Percentiles rank a stretch among this genome's conserved stretches.
phyloP scores from a whole-genome alignment of 2,329 filamentous ascomycete genomes.

The Emmonsia crescens region DNA sequence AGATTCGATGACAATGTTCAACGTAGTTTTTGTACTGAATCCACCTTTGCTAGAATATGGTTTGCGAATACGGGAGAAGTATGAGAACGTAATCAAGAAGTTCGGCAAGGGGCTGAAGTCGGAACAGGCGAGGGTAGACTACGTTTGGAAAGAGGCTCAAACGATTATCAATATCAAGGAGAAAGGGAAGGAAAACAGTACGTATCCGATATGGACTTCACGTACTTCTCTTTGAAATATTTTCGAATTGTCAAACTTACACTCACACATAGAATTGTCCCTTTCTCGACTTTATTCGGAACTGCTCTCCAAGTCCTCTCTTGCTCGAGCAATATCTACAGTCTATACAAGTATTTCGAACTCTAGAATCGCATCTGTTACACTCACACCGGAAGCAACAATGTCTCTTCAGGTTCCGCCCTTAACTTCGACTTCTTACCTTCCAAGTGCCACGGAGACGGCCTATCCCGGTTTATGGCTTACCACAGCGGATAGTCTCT shows the following conservation, averaged over 20 bases:
- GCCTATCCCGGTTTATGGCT: constrained; percentile 70
- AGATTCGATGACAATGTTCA: constrained; percentile 88
- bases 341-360: constrained; percentile 71
- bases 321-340: constrained; percentile 72
- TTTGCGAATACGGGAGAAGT: constrained; percentile 63
- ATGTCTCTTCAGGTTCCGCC: constrained; percentile 55
- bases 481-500: constrained; percentile 72
- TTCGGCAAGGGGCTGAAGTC: constrained; percentile 87
- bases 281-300: constrained; percentile 31
- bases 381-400: constrained; percentile 54
- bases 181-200: constrained; percentile 56
- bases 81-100: constrained; percentile 81
- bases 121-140: constrained; percentile 79
- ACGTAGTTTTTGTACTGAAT: constrained; percentile 83
- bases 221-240: not conserved
- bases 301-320: constrained; percentile 52
- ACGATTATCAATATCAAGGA: constrained; percentile 71
- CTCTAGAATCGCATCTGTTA: constrained; percentile 75
- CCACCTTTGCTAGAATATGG: constrained; percentile 69
- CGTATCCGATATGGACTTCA: not conserved
- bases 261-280: constrained; percentile 21
- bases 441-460: constrained; percentile 57
- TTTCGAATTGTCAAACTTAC: constrained; percentile 9
- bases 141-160: constrained; percentile 85
- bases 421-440: constrained; percentile 56